Percentiles rank a stretch among this genome's conserved stretches.
Conservation (phyloP, 768 basidiomycete species). For the Pisolithus orientalis region DNA sequence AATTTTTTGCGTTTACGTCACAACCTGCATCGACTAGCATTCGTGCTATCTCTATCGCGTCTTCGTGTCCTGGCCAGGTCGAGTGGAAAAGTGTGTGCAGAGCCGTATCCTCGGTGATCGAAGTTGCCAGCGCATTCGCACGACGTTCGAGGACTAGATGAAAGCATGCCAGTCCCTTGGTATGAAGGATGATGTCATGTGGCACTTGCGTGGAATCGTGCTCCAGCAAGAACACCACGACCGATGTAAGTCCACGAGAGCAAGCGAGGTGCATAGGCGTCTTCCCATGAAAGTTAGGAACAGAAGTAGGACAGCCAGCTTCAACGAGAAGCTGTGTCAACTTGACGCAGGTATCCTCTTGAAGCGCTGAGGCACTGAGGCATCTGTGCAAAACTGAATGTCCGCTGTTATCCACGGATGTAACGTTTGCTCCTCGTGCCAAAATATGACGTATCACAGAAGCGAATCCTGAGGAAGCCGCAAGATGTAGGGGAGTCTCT, state of each 20-base stretch:
- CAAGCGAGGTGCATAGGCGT: background rate
- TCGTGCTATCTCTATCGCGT: background rate
- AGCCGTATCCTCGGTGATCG: no score
- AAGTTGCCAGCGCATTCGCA: no score
- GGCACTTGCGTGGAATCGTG: no score
- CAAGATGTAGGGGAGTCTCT: background rate
- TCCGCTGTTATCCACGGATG: background rate
- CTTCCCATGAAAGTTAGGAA: conserved; percentile 3
- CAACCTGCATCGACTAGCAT: conserved; percentile 6
- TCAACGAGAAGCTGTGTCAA: background rate
- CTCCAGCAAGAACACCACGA: background rate
- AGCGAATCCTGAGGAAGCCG: background rate
- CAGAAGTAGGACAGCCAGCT: background rate
- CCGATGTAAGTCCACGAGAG: conserved; percentile 4
- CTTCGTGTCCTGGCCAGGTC: no score
- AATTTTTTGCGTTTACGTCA: background rate
- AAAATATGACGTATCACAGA: background rate
- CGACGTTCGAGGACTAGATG: no score
- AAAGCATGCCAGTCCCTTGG: no score
- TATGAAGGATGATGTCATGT: no score
- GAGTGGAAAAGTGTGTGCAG: no score
- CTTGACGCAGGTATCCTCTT: background rate
- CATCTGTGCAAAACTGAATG: background rate
- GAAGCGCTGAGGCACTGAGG: background rate
- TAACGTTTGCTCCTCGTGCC: background rate